Evolutionary conservation across 164 flowering plant genomes (phyloP), one percentile per base, ranked within the genome.

Genomic region (Vitis rotundifolia): DNA sequence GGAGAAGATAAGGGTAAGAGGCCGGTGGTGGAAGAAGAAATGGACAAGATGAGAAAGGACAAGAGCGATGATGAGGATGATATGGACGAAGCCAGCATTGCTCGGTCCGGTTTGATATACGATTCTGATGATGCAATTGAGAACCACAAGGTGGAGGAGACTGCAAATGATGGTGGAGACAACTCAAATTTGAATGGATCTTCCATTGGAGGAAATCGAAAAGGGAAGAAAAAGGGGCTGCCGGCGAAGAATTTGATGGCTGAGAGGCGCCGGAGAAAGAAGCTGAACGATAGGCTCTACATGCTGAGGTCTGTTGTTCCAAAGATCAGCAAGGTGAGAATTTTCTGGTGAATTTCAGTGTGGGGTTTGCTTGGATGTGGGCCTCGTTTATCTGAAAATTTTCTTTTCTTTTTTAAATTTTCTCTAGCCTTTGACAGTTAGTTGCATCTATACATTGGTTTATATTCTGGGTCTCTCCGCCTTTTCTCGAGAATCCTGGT

Each of bases 181-280:
- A 77, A 71, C 73, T 88, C 90, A 1, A 85, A 82, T 74, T 84
- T 80, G 0, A 87, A 85, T 56, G 85, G 88, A 22, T 79, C 83
- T 29, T 83, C 87, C 12, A 84, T 87, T 0, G 93, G 76, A 37
- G 91, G 82, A n/a, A 89, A 88, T 76, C 89, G 76, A 66, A 92
- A 92, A 77, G 97, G 98, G 68, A 94, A 92, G 89, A 94, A 85
- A 85, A 94, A 94, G 71, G 96, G 97, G n/a, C 78, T 88, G 47
- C 98, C 98, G 5, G 97, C 98, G 0, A 94, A 94, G 79, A 92
- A 94, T 81, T 77, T 94, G 82, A 94, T 94, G 98, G 98, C 97
- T 0, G 98, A 94, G 81, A 80, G 98, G 75, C 86, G 98, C 29
- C 79, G 97, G 6, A 75, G 98, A 83, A 92, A 92, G 97, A 92